Conservation (phyloP, 768 basidiomycete species). For the Cytidiella melzeri region DNA sequence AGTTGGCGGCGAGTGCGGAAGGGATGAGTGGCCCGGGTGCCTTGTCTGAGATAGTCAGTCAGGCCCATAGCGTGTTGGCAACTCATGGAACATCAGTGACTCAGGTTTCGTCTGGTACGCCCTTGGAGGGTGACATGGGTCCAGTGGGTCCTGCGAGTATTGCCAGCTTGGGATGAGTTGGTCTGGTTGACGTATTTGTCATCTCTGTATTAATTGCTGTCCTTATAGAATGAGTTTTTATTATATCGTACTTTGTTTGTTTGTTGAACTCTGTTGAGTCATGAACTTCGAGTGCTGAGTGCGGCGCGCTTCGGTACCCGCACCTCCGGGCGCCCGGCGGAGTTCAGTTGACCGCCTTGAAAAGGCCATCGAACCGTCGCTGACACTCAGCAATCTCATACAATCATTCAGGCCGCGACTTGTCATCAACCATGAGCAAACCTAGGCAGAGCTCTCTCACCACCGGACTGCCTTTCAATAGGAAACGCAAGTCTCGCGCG, state of each 20-base stretch:
- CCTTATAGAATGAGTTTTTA: neutral
- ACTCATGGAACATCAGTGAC: constrained; percentile 47
- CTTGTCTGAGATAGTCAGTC: constrained; percentile 26
- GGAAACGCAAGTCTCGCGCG: too few relatives aligned
- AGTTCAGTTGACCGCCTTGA: too few relatives aligned
- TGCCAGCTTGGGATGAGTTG: constrained; percentile 7
- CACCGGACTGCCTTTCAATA: too few relatives aligned
- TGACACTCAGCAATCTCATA: too few relatives aligned
- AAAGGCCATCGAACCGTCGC: too few relatives aligned
- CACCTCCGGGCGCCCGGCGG: too few relatives aligned
- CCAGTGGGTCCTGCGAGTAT: constrained; percentile 32
- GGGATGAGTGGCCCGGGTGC: constrained; percentile 25
- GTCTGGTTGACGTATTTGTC: neutral
- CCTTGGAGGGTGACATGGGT: constrained; percentile 46
- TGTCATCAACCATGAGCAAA: too few relatives aligned
- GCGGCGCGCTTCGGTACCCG: too few relatives aligned
- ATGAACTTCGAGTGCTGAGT: too few relatives aligned
- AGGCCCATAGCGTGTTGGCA: constrained; percentile 37
- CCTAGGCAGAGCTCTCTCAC: too few relatives aligned
- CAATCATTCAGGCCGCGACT: too few relatives aligned
- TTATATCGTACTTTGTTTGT: constrained; percentile 1
- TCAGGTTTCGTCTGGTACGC: constrained; percentile 42
- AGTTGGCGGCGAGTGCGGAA: constrained; percentile 48
- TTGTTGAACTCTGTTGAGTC: too few relatives aligned
- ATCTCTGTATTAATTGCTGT: neutral